These are phyloP conservation scores for Eucalyptus polybractea DNA, from an alignment of 345 rosid species.

Conservation along the genomic window DNA sequence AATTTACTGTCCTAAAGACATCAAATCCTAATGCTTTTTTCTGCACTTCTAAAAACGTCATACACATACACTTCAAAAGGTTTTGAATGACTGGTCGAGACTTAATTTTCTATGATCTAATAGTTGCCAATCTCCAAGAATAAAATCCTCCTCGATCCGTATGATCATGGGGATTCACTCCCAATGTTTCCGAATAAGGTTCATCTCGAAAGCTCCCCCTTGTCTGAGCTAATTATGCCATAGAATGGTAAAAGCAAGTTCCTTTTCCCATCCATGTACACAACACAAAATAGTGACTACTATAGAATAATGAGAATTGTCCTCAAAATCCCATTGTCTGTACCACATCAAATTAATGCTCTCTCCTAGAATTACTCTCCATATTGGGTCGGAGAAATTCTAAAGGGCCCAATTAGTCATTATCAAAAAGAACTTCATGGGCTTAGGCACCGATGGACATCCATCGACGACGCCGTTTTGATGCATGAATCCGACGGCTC, in stretches of 20 bases:
- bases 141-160: not conserved
- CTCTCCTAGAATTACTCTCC: not conserved
- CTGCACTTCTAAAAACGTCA: not conserved
- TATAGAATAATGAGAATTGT: not conserved
- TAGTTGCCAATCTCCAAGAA: not conserved
- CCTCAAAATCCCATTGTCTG: not conserved
- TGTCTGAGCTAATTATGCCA: not conserved
- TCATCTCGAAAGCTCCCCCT: not conserved
- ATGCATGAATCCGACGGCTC: not conserved
- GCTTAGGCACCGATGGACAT: not conserved
- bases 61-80: not conserved
- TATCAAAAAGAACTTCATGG: not conserved
- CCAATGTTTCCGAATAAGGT: not conserved
- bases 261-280: not conserved
- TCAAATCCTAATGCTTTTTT: not conserved
- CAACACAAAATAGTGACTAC: not conserved
- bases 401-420: not conserved
- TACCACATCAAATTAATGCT: not conserved
- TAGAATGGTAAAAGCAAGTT: not conserved
- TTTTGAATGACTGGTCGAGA: not conserved
- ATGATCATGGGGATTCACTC: not conserved
- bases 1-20: not conserved
- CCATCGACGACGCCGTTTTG: not conserved
- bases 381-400: not conserved
- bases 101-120: not conserved